Evolutionary conservation across 106 monocot genomes (phyloP), one percentile per base, ranked within the genome.

Genomic region (Chionographis japonica): DNA sequence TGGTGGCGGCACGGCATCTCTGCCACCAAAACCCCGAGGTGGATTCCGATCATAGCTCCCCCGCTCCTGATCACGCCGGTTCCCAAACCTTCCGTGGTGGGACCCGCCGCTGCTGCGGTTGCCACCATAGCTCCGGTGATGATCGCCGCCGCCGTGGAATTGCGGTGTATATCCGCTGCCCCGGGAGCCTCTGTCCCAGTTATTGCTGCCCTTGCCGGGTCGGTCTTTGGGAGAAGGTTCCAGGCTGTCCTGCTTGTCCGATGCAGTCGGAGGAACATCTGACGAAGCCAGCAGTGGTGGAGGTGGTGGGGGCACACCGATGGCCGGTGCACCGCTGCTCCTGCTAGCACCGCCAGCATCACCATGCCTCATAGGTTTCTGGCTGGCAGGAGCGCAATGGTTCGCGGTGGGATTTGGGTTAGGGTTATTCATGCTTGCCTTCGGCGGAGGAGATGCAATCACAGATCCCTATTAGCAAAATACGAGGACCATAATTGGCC

Each of bases 351-450:
- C 37, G 27, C 69, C 39, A 35, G 66, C 68, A 13, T 67, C 52
- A 13, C 68, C 52, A 27, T 72, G 67, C 55, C 66, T 86, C 68
- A 60, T 70, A 8, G 86, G 70, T 74, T 84, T 90, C 66, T 83
- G 76, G 2, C 74, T 72, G 1, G 54, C 14, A 54, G 68, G 62
- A 10, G 77, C 52, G 7, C 50, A 36, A 67, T 76, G 67, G 57
- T 81, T 91, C 64, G 63, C 17, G 39, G 63, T 54, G 11, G 72
- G 56, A 70, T 67, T 79, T 13, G 74, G 72, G 58, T 81, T 88
- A 58, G 42, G 67, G 73, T 64, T 81, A 14, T 61, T 69, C 18
- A 37, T 39, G 38, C 50, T 52, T 37, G 68, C 14, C 46, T 68
- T 80, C 7, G 71, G 58, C 2, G 71, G 54, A 4, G 79, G 61